phyloP scores from a whole-genome alignment of 2,329 filamentous ascomycete genomes.

The Ceratocystis ficicola region DNA sequence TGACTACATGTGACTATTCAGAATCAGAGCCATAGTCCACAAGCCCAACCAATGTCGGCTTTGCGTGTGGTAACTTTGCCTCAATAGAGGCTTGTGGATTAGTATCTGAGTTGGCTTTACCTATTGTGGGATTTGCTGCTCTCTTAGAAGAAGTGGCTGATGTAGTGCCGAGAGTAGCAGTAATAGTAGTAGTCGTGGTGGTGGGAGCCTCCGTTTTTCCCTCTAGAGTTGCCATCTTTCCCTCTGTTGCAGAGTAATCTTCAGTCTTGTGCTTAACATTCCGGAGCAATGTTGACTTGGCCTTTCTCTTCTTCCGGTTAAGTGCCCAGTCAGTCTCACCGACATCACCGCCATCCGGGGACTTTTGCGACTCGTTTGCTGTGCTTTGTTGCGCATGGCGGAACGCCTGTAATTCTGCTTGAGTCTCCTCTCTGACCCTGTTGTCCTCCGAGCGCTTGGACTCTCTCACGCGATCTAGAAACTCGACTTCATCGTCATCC shows the following conservation, averaged over 20 bases:
- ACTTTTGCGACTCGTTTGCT: conserved; percentile 23
- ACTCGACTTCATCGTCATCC: conserved; percentile 68
- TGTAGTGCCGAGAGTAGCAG: neutral
- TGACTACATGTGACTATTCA: conserved; percentile 7
- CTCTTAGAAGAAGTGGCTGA: neutral
- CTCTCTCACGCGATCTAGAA: conserved; percentile 49
- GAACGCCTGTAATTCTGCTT: conserved; percentile 45
- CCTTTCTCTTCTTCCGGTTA: conserved; percentile 28
- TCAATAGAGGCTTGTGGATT: neutral
- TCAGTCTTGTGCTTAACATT: conserved; percentile 30
- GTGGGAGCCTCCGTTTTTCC: neutral
- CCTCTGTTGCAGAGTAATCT: conserved; percentile 13
- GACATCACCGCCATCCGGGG: conserved; percentile 24
- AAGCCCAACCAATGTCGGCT: conserved; percentile 30
- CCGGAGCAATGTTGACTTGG: conserved; percentile 23
- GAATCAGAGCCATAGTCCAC: conserved; percentile 44
- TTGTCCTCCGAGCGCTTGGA: conserved; percentile 43
- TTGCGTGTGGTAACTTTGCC: conserved; percentile 13
- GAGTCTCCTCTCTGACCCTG: conserved; percentile 41
- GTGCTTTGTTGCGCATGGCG: conserved; percentile 37
- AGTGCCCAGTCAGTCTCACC: conserved; percentile 23
- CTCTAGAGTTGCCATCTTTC: neutral
- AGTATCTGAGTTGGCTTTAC: neutral
- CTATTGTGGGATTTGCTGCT: neutral
- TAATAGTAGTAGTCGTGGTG: neutral